phyloP scores from a whole-genome alignment of 2,329 filamentous ascomycete genomes.

The Diaporthe eres region DNA sequence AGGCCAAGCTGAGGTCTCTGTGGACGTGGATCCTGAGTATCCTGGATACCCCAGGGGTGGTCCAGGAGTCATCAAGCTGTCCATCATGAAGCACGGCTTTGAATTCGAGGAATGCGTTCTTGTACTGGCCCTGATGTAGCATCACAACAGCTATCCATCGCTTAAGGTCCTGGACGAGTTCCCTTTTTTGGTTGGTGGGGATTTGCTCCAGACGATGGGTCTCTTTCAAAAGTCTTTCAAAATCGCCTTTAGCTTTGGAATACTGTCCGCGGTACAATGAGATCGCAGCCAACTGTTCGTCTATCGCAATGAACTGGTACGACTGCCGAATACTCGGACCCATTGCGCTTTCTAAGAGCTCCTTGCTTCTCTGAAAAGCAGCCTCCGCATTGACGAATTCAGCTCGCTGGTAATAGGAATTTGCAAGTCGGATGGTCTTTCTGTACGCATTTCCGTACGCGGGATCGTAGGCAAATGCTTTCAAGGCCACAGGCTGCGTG shows the following conservation, averaged over 20 bases:
- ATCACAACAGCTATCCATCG: neutral
- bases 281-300: slow-evolving; percentile 4
- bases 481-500: neutral
- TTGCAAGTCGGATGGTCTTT: neutral
- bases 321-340: neutral
- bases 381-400: neutral
- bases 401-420: slow-evolving; percentile 4
- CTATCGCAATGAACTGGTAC: neutral
- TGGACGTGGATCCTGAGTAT: neutral
- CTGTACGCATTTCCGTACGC: neutral
- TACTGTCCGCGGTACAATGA: neutral
- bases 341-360: neutral
- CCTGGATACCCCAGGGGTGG: neutral
- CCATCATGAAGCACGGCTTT: neutral
- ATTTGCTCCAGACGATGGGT: neutral
- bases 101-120: neutral
- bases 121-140: neutral
- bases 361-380: neutral
- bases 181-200: neutral
- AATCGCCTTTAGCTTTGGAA: neutral
- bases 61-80: neutral
- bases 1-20: neutral
- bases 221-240: neutral
- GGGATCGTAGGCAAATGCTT: neutral
- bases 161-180: neutral